Evolutionary conservation across 2,329 filamentous ascomycete species (phyloP).

Genomic region (Purpureocillium takamizusanense): DNA sequence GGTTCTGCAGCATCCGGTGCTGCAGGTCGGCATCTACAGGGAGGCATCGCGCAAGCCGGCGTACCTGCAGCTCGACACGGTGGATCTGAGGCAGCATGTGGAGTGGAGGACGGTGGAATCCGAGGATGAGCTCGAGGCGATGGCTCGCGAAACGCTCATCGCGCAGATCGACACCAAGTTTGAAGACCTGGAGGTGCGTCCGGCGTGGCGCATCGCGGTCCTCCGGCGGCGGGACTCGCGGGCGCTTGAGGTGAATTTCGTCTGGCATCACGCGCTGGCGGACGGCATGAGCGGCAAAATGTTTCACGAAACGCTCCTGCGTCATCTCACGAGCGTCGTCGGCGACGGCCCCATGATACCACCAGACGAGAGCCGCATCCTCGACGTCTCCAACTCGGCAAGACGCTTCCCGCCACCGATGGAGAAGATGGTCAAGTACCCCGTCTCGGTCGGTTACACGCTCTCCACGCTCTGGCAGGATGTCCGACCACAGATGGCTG

Average conservation of each 20-base stretch:
- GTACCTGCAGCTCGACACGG: neutral
- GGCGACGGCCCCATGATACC: neutral
- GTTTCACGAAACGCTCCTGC: constrained; percentile 10
- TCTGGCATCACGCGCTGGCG: constrained; percentile 7
- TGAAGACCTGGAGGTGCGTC: neutral
- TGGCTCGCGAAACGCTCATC: neutral
- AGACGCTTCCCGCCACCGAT: neutral
- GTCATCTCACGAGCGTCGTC: neutral
- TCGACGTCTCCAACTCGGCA: neutral
- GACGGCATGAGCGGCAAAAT: constrained; percentile 13
- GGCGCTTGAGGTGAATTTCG: constrained; percentile 8
- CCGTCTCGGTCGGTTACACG: neutral
- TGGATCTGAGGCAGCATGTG: neutral
- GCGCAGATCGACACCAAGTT: neutral
- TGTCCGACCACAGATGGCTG: neutral
- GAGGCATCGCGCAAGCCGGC: neutral
- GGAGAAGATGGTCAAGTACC: constrained; percentile 2
- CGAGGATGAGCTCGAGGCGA: neutral
- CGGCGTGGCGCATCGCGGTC: neutral
- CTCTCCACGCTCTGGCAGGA: neutral
- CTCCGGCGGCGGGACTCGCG: neutral
- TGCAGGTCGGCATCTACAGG: neutral
- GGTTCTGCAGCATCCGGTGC: neutral
- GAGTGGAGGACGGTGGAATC: neutral
- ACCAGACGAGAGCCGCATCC: neutral